Evolutionary conservation across 495 filamentous ascomycete genomes (phyloP), one percentile per base, ranked within the genome.

Genomic region (Thozetella sp.): DNA sequence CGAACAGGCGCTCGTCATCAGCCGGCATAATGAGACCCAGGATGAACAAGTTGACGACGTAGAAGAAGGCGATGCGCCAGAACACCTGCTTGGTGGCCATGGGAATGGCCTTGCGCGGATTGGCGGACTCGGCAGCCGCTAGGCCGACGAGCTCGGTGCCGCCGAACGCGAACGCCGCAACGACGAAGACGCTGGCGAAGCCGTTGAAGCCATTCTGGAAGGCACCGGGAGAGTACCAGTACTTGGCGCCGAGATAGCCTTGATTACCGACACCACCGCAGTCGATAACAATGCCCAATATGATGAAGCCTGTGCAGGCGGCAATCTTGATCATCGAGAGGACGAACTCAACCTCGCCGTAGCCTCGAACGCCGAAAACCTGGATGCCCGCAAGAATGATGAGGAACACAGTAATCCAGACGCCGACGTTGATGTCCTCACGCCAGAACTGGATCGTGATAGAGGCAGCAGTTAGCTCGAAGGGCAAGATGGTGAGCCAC

Each of bases 1-100:
- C 71, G 62, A 58, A 10, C 61, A 80, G 62, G 59, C 72, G 34
- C 1, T 82, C 83, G 64, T 82, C 72, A 56, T 64, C 48, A 9
- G 63, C 64, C 1, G 58, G 66, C 10, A 83, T 65, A 54, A 89
- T 74, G 48, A 90, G 73, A 27, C 87, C 87, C 25, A 89, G 68
- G 53, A 89, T 71, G 68, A 87, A 81, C 22, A 89, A 75, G 51
- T 80, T 82, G 51, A 88, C 63, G 50, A 88, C 73, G 74, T 96
- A 96, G 80, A 97, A 96, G 76, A 96, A 83, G 55, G 89, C 70
- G 67, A 97, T 91, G 53, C 93, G 90, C 80, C 90, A 93, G 73
- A 96, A 94, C 56, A 92, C 91, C 56, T 91, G 86, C 46, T 88
- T 88, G 11, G 88, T 88, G 3, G 93, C 93, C 58, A 82, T 81